Conservation (phyloP, 148 eudicot species). For the Amaranthus palmeri region DNA sequence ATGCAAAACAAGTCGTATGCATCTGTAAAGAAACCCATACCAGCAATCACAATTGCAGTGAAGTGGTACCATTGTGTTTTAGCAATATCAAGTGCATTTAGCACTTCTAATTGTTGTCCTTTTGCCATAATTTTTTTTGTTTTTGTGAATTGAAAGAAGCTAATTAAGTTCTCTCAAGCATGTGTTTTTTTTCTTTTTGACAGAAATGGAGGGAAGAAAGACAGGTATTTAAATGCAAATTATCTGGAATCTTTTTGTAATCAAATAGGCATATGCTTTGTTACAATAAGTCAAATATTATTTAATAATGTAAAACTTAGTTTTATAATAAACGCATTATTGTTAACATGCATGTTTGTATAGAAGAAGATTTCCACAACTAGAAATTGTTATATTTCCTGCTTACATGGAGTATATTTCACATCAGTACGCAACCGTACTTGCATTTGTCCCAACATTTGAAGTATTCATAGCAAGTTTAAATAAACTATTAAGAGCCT, state of each 20-base stretch:
- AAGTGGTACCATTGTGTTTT: constrained; percentile 73
- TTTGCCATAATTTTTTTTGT: constrained; percentile 29
- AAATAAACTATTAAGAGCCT: not conserved
- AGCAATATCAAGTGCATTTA: constrained; percentile 56
- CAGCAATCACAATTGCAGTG: constrained; percentile 64
- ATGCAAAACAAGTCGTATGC: constrained; percentile 73
- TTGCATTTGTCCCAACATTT: not conserved
- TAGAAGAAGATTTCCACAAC: not conserved
- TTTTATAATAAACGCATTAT: not conserved
- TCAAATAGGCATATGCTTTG: constrained; percentile 9
- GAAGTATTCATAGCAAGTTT: not conserved
- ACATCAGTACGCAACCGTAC: not conserved
- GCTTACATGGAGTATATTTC: not conserved
- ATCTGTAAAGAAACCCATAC: constrained; percentile 82
- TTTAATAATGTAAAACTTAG: not conserved
- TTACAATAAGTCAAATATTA: not conserved
- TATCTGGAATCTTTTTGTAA: not conserved
- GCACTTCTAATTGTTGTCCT: constrained; percentile 39
- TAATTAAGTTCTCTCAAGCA: no score
- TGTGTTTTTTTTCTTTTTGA: not conserved
- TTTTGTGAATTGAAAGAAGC: not conserved
- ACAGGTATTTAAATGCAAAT: not conserved
- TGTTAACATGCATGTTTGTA: not conserved
- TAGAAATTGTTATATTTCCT: not conserved
- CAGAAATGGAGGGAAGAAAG: not conserved